These are phyloP conservation scores for Colletotrichum truncatum DNA, from an alignment of 2,329 filamentous ascomycete genomes.

Conservation along the genomic window DNA sequence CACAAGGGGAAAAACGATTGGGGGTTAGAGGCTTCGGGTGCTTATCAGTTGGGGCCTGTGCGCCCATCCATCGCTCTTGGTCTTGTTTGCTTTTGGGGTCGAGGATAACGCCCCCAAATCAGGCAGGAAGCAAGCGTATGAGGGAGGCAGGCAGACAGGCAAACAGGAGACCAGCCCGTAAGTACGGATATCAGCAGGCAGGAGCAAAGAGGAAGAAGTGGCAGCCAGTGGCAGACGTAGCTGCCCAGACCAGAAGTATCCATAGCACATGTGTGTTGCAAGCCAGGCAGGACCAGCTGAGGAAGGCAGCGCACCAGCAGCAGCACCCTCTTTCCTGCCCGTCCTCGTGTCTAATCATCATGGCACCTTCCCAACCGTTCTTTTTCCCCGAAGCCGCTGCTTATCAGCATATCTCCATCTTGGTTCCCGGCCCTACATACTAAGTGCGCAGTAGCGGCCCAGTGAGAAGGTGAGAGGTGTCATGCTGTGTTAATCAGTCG, in stretches of 20 bases:
- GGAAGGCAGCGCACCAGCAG: not conserved
- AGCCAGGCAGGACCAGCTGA: not conserved
- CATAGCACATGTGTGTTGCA: no score
- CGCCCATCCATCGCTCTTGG: constrained; percentile 12
- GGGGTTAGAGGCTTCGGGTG: constrained; percentile 7
- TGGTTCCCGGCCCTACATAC: not conserved
- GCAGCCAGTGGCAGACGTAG: not conserved
- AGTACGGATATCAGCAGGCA: not conserved
- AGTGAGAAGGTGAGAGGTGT: not conserved
- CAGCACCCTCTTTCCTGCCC: not conserved
- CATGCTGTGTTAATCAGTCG: constrained; percentile 4
- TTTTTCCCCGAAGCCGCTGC: constrained; percentile 8
- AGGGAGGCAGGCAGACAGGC: not conserved
- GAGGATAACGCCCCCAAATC: constrained; percentile 9
- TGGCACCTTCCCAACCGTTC: not conserved
- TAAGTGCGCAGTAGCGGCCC: not conserved
- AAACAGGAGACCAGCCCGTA: not conserved
- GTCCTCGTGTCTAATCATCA: not conserved
- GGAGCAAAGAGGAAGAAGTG: not conserved
- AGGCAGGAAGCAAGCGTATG: constrained; percentile 11
- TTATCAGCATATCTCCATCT: constrained; percentile 11
- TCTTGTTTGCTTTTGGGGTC: not conserved
- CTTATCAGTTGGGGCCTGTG: constrained; percentile 29
- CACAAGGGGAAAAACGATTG: not conserved
- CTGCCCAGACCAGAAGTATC: not conserved